Evolutionary conservation across 176 grass and related monocot genomes (phyloP).

Genomic region (Eragrostis nindensis): DNA sequence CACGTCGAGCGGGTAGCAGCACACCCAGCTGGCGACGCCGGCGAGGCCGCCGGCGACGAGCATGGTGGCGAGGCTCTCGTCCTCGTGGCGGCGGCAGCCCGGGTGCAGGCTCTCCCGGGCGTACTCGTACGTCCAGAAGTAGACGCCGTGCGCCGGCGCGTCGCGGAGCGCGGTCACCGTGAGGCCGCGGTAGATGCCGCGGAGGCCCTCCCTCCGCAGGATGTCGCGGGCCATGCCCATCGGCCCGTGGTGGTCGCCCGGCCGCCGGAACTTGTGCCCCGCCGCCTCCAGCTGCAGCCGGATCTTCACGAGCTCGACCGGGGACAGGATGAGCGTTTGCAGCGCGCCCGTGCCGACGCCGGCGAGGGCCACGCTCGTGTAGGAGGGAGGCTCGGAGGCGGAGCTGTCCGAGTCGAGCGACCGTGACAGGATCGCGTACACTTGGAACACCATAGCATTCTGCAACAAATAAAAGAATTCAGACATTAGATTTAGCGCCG

Average conservation of each 20-base stretch:
- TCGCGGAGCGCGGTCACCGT: conserved; percentile 80
- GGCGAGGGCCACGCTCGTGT: conserved; percentile 73
- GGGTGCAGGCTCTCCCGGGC: conserved; percentile 77
- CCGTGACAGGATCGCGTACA: conserved; percentile 79
- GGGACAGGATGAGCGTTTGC: conserved; percentile 82
- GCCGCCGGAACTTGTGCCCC: conserved; percentile 16
- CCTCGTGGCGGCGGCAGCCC: conserved; percentile 62
- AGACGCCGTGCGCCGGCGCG: conserved; percentile 92
- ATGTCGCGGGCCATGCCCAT: conserved; percentile 64
- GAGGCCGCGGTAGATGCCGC: conserved; percentile 81
- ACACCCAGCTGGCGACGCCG: conserved; percentile 93
- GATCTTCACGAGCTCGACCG: conserved; percentile 93
- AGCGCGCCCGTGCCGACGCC: conserved; percentile 77
- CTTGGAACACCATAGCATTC: conserved; percentile 95
- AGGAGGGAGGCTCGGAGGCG: conserved; percentile 59
- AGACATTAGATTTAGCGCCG: too few species aligned
- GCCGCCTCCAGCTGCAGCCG: conserved; percentile 64
- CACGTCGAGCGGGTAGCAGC: conserved; percentile 94
- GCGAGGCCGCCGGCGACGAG: conserved; percentile 84
- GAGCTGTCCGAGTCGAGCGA: conserved; percentile 45
- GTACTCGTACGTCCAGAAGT: conserved; percentile 96
- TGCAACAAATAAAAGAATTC: neutral
- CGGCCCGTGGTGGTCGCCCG: conserved; percentile 44
- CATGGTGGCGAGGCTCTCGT: conserved; percentile 79
- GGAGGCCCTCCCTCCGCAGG: conserved; percentile 57